Percentiles rank a stretch among this genome's conserved stretches.
Conservation (phyloP, 805 yeast genomes). For the Metschnikowia similis region DNA sequence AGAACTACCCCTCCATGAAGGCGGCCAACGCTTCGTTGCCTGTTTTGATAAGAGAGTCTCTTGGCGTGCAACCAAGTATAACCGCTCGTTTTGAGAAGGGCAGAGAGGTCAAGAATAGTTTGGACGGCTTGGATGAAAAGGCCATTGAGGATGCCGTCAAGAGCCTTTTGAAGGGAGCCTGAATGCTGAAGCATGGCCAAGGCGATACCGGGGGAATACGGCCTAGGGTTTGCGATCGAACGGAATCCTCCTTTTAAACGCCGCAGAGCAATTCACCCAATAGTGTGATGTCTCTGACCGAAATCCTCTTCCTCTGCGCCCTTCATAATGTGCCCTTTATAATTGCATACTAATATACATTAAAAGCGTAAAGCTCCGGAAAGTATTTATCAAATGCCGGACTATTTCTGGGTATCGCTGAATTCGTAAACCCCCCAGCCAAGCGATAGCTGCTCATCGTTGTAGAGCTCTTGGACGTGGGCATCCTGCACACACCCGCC, state of each 20-base stretch:
- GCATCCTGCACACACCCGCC: slow-evolving; percentile 33
- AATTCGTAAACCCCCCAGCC: slow-evolving; percentile 72
- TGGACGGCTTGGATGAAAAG: slow-evolving; percentile 45
- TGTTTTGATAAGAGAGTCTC: slow-evolving; percentile 72
- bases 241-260: too few relatives aligned
- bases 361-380: neutral
- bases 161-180: slow-evolving; percentile 30
- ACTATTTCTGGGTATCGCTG: slow-evolving; percentile 11
- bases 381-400: too few relatives aligned
- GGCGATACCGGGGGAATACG: too few relatives aligned
- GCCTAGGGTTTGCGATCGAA: too few relatives aligned
- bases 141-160: slow-evolving; percentile 41
- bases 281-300: too few relatives aligned
- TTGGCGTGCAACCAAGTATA: slow-evolving; percentile 67
- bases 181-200: too few relatives aligned
- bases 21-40: slow-evolving; percentile 62
- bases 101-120: slow-evolving; percentile 29
- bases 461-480: slow-evolving; percentile 43
- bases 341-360: slow-evolving; percentile 1
- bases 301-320: neutral
- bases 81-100: slow-evolving; percentile 51
- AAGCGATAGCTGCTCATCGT: slow-evolving; percentile 40
- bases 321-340: neutral
- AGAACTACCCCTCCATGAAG: slow-evolving; percentile 62
- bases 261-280: too few relatives aligned